Evolutionary conservation across 805 yeast genomes (phyloP).

Genomic region (Kazachstania viticola): DNA sequence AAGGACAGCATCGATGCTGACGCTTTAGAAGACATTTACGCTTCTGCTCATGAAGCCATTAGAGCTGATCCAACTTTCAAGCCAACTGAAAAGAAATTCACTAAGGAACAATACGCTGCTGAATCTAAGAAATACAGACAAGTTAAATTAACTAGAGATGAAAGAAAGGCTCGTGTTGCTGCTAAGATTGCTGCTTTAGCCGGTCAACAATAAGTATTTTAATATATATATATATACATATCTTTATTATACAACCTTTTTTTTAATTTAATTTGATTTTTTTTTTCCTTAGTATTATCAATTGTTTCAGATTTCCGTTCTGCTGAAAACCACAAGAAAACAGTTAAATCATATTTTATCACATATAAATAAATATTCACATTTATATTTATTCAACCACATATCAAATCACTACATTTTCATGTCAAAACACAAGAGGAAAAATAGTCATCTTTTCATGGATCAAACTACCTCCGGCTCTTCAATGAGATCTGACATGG

Average conservation of each 20-base stretch:
- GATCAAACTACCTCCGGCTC: constrained; percentile 20
- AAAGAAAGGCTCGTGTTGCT: constrained; percentile 81
- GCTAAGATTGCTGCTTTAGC: constrained; percentile 91
- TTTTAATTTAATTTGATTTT: too few species aligned
- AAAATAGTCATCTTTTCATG: constrained; percentile 20
- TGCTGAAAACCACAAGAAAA: too few species aligned
- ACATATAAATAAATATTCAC: not conserved
- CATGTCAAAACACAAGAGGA: constrained; percentile 11
- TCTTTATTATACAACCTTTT: constrained; percentile 1
- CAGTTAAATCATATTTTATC: not conserved
- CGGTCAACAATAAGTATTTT: constrained; percentile 23
- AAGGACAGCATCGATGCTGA: constrained; percentile 97
- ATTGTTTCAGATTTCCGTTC: too few species aligned
- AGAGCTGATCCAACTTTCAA: constrained; percentile 91
- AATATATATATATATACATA: constrained; percentile 2
- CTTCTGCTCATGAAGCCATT: constrained; percentile 88
- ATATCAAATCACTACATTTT: not conserved
- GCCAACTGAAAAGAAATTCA: constrained; percentile 83
- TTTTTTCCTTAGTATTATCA: too few species aligned
- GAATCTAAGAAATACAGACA: constrained; percentile 87
- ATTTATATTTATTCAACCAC: not conserved
- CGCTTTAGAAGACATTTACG: constrained; percentile 89
- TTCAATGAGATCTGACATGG: constrained; percentile 2
- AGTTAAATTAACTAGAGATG: constrained; percentile 78
- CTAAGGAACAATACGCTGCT: constrained; percentile 97